A percentile compares a stretch with the other conserved stretches of the same genome.
These are phyloP conservation scores for Zychaea mexicana DNA, from an alignment of 371 early-diverging fungal genomes.

Conservation along the genomic window DNA sequence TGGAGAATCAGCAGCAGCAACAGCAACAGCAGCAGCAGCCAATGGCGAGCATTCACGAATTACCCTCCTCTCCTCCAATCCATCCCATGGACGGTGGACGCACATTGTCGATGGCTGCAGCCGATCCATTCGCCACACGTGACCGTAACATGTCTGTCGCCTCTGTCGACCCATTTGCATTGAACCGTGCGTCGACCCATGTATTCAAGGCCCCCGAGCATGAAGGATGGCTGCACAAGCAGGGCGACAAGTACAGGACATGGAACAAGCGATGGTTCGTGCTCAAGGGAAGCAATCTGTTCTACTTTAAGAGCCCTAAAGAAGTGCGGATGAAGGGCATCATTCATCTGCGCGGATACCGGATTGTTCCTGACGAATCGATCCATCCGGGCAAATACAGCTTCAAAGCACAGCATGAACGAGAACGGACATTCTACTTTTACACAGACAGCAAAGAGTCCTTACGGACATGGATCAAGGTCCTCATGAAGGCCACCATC, in stretches of 20 bases:
- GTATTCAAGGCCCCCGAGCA: conserved; percentile 54
- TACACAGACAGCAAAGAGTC: conserved; percentile 60
- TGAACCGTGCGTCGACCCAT: conserved; percentile 13
- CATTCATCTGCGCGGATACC: conserved; percentile 50
- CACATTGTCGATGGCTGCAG: conserved; percentile 1
- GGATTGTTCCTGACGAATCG: conserved; percentile 53
- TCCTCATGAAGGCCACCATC: conserved; percentile 76
- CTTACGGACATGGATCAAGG: conserved; percentile 68
- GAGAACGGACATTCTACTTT: conserved; percentile 63
- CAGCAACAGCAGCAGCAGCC: not conserved
- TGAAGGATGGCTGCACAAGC: conserved; percentile 70
- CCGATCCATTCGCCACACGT: not conserved
- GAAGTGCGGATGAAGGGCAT: conserved; percentile 52
- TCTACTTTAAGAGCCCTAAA: conserved; percentile 67
- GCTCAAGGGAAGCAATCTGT: conserved; percentile 62
- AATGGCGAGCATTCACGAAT: conserved; percentile 6
- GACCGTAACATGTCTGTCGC: conserved; percentile 21
- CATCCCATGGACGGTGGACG: conserved; percentile 7
- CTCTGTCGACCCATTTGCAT: conserved; percentile 28
- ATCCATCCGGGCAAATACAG: conserved; percentile 63
- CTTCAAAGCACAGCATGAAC: conserved; percentile 59
- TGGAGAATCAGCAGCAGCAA: not conserved
- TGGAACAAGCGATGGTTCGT: conserved; percentile 77
- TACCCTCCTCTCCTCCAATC: not conserved
- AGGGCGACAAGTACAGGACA: conserved; percentile 63